Base-by-base conservation (phyloP, 768 basidiomycete genomes). In the Termitomyces sp. region DNA sequence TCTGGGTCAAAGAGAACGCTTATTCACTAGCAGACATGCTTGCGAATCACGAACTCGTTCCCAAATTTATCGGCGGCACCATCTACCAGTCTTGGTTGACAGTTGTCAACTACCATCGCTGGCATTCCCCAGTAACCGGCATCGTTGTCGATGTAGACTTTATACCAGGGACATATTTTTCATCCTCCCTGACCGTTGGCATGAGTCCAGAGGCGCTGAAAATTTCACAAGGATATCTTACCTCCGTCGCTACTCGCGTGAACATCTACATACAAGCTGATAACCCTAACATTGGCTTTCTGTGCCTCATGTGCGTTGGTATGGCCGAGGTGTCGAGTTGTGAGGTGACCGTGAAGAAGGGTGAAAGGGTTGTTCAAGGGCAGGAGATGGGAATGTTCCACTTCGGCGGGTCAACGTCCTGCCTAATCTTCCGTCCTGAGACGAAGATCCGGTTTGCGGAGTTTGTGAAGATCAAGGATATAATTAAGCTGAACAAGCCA, bases 311-410 rank as follows among this genome's bases (percentile, higher is more conserved):
- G 5, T 81, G 69, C 0, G 76, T 87, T 10, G 86, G 86, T 0
- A 84, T 88, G 76, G 74, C 74, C 1, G 86, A 88, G 66, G 77
- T 87, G 1, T 87, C 84, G 33, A 86, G 83, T 14, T 82, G 81
- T 60, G 77, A 80, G 58, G 64, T 79, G 20, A 78, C 70, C 1
- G 85, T 86, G 22, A 69, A 68, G 64, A 72, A 77, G 80, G 60
- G 64, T 8, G 32, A 47, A 3, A 26, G 36, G n/a, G 37, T 57
- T 26, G 71, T 69, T 53, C 80, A 79, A 61, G 85, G 87, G 1
- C 80, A 86, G 34, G 69, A 86, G 65, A 58, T 85, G 1, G 87
- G 86, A 58, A 78, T 74, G 77, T 83, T 87, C 79, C 85, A 85
- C 66, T 86, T 83, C 70, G 85, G 59, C 3, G 85, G 84, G 8